Evolutionary conservation across 1,284 basidiomycete genomes (phyloP).

Genomic region (Ceratorhiza oryzae-sativae): DNA sequence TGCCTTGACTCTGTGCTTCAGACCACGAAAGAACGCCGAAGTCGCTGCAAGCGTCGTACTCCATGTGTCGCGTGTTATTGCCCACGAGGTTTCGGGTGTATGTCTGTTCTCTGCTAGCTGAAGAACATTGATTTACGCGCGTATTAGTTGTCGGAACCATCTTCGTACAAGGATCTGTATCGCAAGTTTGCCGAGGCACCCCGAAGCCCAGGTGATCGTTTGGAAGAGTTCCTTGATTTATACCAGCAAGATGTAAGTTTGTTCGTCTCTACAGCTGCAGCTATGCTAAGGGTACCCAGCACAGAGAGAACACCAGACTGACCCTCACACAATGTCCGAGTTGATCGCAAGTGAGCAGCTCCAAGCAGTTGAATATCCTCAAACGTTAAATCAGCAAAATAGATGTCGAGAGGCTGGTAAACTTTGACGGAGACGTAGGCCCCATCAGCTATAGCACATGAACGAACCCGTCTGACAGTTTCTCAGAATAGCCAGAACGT

Average conservation of each 20-base stretch:
- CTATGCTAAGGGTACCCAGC: background rate
- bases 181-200: conserved; percentile 9
- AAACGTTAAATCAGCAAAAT: too few relatives aligned
- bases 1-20: conserved; percentile 46
- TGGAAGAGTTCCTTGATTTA: conserved; percentile 22
- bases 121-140: background rate
- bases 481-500: background rate
- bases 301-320: conserved; percentile 28
- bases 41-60: conserved; percentile 14
- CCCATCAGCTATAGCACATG: background rate
- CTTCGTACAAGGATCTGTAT: conserved; percentile 18
- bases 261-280: too few relatives aligned
- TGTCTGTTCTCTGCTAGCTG: background rate
- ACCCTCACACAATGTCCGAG: conserved; percentile 31
- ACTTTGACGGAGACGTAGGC: conserved; percentile 18
- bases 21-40: conserved; percentile 40
- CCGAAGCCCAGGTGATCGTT: background rate
- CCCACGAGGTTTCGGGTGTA: conserved; percentile 24
- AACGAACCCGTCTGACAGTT: background rate
- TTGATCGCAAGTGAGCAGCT: conserved; percentile 23
- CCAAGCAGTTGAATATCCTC: background rate
- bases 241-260: conserved; percentile 18
- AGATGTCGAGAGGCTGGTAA: conserved; percentile 28
- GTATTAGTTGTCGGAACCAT: conserved; percentile 13
- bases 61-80: conserved; percentile 34